phyloP scores from a whole-genome alignment of 164 flowering plant genomes.

The Cinnamomum chago region DNA sequence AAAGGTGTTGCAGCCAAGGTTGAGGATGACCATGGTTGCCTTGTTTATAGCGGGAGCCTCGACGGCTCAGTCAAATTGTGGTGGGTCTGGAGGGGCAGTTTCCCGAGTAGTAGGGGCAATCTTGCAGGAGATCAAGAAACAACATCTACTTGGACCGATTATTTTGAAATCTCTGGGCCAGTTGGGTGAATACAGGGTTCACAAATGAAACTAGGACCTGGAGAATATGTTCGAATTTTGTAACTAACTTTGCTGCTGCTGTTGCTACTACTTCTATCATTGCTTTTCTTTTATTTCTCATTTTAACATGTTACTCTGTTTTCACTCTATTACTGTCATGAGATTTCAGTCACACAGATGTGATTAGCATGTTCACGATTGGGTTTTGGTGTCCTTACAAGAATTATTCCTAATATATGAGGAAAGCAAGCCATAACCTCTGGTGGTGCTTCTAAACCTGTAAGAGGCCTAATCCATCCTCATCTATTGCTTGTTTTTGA shows the following conservation, averaged over 20 bases:
- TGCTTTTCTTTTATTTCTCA: no score
- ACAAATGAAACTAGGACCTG: neutral
- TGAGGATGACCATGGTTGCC: conserved; percentile 3
- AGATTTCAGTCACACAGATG: no score
- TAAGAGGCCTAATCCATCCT: neutral
- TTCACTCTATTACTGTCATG: no score
- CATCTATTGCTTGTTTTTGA: neutral
- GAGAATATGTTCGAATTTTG: neutral
- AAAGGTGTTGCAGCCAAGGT: neutral
- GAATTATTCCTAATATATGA: no score
- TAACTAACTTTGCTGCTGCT: neutral
- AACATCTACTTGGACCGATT: conserved; percentile 2
- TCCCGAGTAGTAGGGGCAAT: neutral
- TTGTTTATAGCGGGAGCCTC: conserved; percentile 7
- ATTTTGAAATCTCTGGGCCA: conserved; percentile 9
- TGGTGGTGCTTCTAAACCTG: neutral
- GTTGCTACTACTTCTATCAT: no score
- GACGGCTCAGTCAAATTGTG: conserved; percentile 2
- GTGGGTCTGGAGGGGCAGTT: conserved; percentile 2
- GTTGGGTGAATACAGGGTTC: neutral
- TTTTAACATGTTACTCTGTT: no score
- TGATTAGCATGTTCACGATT: no score
- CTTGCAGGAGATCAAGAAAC: neutral
- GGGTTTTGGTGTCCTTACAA: no score
- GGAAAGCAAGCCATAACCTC: no score